These are phyloP conservation scores for Yarrowia galli DNA, from an alignment of 1,139 yeast genomes.

Conservation along the genomic window DNA sequence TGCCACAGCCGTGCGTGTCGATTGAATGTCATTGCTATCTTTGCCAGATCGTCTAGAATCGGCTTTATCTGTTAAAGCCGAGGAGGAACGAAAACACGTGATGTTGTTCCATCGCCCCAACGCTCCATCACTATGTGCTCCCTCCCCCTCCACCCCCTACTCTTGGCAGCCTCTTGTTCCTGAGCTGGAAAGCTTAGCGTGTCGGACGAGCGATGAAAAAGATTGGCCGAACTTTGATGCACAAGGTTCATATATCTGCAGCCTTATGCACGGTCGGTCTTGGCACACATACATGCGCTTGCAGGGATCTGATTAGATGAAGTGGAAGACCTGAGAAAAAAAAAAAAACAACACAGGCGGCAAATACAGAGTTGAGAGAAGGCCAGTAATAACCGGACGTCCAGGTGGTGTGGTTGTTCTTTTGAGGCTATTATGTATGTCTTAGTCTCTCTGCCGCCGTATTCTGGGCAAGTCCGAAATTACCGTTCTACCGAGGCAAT, in stretches of 20 bases:
- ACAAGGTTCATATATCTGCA: background rate
- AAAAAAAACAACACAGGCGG: background rate
- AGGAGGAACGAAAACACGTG: background rate
- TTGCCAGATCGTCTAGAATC: background rate
- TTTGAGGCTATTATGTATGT: constrained; percentile 5
- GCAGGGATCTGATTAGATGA: constrained; percentile 15
- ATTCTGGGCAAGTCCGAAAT: background rate
- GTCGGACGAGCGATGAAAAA: constrained; percentile 21
- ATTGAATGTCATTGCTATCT: background rate
- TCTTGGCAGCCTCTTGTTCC: constrained; percentile 28
- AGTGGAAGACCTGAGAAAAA: background rate
- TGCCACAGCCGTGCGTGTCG: constrained; percentile 8
- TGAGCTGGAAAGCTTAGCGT: constrained; percentile 14
- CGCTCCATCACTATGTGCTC: too few species aligned
- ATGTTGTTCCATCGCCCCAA: too few species aligned
- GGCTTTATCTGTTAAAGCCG: background rate
- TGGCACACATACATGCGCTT: background rate
- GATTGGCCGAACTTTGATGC: background rate
- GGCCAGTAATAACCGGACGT: constrained; percentile 1
- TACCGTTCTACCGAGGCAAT: too few species aligned
- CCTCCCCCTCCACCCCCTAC: background rate
- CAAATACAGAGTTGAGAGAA: background rate
- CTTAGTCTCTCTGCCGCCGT: too few species aligned
- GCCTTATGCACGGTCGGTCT: constrained; percentile 1
- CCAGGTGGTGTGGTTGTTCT: background rate